These are phyloP conservation scores for Penicillium lividum DNA, from an alignment of 495 filamentous ascomycete species.

Conservation along the genomic window DNA sequence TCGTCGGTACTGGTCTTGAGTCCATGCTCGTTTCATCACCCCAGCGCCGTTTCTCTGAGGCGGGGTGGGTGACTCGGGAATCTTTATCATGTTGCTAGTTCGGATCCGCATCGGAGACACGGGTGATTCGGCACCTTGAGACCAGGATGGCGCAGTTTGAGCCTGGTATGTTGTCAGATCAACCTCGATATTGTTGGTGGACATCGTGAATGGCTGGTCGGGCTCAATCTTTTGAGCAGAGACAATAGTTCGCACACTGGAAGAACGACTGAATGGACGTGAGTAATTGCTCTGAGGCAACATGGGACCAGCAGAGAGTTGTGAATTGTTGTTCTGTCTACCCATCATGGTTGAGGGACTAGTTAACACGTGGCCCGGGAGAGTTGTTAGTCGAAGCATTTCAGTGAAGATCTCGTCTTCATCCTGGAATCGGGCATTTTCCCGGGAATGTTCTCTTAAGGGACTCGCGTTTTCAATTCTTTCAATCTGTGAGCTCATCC, in stretches of 20 bases:
- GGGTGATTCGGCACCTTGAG: not conserved
- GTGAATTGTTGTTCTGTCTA: not conserved
- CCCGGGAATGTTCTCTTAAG: constrained; percentile 55
- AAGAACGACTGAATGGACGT: constrained; percentile 37
- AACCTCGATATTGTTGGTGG: not conserved
- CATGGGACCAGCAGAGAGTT: constrained; percentile 12
- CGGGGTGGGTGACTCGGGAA: constrained; percentile 35
- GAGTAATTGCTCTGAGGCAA: constrained; percentile 37
- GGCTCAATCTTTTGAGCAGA: constrained; percentile 19
- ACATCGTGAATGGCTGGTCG: not conserved
- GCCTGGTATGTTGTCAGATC: not conserved
- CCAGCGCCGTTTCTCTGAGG: constrained; percentile 24
- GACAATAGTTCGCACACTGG: constrained; percentile 31
- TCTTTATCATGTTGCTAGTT: constrained; percentile 21
- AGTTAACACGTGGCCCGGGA: constrained; percentile 2
- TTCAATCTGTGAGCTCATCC: constrained; percentile 48
- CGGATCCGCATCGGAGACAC: constrained; percentile 32
- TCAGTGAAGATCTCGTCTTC: constrained; percentile 36
- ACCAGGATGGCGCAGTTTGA: constrained; percentile 8
- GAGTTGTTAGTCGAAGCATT: constrained; percentile 11
- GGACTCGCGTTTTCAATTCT: constrained; percentile 36
- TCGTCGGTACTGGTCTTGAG: constrained; percentile 36
- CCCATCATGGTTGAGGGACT: not conserved
- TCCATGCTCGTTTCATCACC: constrained; percentile 25
- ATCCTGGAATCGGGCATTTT: constrained; percentile 58